phyloP scores from a whole-genome alignment of 768 basidiomycete genomes.

The Psilocybe azurescens region DNA sequence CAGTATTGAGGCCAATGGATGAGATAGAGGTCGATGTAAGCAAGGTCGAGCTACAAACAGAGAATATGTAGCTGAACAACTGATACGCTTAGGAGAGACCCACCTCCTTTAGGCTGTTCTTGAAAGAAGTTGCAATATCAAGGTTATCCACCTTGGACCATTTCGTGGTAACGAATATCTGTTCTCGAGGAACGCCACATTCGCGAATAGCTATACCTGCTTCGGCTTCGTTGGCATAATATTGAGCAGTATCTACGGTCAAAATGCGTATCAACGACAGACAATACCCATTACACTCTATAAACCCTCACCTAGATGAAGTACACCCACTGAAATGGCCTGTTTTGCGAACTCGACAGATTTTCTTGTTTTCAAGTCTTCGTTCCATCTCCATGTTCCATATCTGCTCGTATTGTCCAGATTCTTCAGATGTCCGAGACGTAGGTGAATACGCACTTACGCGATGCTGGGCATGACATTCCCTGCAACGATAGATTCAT shows the following conservation, averaged over 20 bases:
- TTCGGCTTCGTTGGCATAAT: slow-evolving; percentile 63
- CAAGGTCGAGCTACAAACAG: slow-evolving; percentile 55
- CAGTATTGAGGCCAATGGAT: slow-evolving; percentile 63
- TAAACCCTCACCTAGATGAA: slow-evolving; percentile 55
- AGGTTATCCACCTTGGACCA: slow-evolving; percentile 55
- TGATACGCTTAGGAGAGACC: slow-evolving; percentile 18
- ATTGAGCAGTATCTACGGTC: slow-evolving; percentile 59
- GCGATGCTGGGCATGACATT: slow-evolving; percentile 56
- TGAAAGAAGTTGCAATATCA: slow-evolving; percentile 57
- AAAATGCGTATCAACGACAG: not conserved
- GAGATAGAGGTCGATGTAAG: slow-evolving; percentile 74
- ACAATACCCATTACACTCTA: not conserved
- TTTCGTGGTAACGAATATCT: slow-evolving; percentile 71
- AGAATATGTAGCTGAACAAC: not conserved
- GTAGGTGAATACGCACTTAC: slow-evolving; percentile 12
- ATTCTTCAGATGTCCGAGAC: not conserved
- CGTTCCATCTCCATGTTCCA: slow-evolving; percentile 57
- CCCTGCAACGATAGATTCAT: slow-evolving; percentile 33
- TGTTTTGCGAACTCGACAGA: slow-evolving; percentile 62
- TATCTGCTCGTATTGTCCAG: slow-evolving; percentile 34
- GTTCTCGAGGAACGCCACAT: slow-evolving; percentile 55
- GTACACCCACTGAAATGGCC: slow-evolving; percentile 63
- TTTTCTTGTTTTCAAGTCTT: slow-evolving; percentile 53
- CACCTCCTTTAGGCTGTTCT: slow-evolving; percentile 60
- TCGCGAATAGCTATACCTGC: slow-evolving; percentile 57